These are phyloP conservation scores for Paracoccidioides brasiliensis DNA, from an alignment of 2,329 filamentous ascomycete genomes.

Conservation along the genomic window DNA sequence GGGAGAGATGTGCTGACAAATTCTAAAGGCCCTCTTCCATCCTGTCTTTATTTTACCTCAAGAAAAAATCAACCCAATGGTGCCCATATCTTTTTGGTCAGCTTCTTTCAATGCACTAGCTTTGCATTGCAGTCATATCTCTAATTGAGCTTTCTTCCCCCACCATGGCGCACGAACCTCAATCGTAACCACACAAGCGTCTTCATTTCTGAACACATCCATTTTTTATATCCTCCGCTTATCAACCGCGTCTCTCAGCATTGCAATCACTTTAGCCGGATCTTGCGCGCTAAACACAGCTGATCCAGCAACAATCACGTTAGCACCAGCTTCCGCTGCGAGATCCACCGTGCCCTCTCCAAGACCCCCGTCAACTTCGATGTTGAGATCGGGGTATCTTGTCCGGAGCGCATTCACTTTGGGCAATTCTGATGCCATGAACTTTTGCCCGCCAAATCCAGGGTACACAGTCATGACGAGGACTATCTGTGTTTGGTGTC, in stretches of 20 bases:
- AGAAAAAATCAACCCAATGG: neutral
- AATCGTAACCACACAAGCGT: too few species aligned
- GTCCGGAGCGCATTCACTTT: constrained; percentile 77
- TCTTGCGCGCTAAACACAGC: constrained; percentile 90
- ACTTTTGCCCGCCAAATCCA: constrained; percentile 95
- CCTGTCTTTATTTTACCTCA: neutral
- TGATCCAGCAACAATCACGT: constrained; percentile 94
- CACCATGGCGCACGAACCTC: too few species aligned
- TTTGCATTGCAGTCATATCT: too few species aligned
- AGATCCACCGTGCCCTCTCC: constrained; percentile 82
- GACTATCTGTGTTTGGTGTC: constrained; percentile 62
- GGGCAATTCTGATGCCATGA: constrained; percentile 90
- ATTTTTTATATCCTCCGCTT: constrained; percentile 29
- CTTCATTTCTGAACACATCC: neutral
- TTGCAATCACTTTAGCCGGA: constrained; percentile 71
- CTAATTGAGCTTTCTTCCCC: too few species aligned
- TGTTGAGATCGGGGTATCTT: constrained; percentile 83
- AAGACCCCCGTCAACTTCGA: constrained; percentile 91
- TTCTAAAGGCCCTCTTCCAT: neutral
- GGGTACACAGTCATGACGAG: constrained; percentile 97
- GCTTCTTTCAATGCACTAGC: too few species aligned
- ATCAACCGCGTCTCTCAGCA: constrained; percentile 68
- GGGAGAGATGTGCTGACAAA: neutral
- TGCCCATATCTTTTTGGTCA: neutral
- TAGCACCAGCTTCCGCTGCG: constrained; percentile 88